Percentiles rank a stretch among this genome's conserved stretches.
Evolutionary conservation across 306 rosid genomes (phyloP).

Genomic region (Citrullus colocynthis): DNA sequence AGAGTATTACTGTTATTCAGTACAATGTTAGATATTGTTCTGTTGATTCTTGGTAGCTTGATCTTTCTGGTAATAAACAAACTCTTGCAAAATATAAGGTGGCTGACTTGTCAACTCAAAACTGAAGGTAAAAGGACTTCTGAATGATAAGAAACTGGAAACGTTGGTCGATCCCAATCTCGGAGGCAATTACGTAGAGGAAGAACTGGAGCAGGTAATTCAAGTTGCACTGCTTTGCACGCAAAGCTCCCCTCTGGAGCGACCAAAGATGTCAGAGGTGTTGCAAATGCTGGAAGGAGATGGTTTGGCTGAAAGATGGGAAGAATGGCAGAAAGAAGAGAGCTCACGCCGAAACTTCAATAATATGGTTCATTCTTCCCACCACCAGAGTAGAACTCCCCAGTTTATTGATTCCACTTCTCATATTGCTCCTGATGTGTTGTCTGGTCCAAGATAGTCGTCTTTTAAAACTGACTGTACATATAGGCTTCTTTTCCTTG

Average conservation of each 20-base stretch:
- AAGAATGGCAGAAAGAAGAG: slow-evolving; percentile 78
- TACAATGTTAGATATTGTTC: neutral
- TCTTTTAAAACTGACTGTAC: neutral
- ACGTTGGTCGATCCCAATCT: slow-evolving; percentile 59
- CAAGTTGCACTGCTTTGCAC: slow-evolving; percentile 81
- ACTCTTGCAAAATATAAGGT: too few relatives aligned
- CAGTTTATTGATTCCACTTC: slow-evolving; percentile 64
- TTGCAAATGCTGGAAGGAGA: slow-evolving; percentile 92
- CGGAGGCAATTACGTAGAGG: slow-evolving; percentile 33
- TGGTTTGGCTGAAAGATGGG: slow-evolving; percentile 78
- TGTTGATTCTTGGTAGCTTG: neutral
- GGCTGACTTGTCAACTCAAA: neutral
- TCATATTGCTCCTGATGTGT: slow-evolving; percentile 49
- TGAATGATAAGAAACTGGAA: slow-evolving; percentile 55
- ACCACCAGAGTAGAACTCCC: slow-evolving; percentile 9
- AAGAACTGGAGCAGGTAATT: slow-evolving; percentile 60
- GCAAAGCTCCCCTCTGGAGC: slow-evolving; percentile 53
- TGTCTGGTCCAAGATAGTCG: slow-evolving; percentile 70
- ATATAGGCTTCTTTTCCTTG: neutral
- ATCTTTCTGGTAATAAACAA: too few relatives aligned
- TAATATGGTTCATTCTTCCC: slow-evolving; percentile 19
- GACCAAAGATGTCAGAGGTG: slow-evolving; percentile 89
- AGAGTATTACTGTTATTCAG: neutral
- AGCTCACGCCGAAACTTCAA: slow-evolving; percentile 43
- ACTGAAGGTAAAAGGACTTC: slow-evolving; percentile 66